Percentiles rank a stretch among this genome's conserved stretches.
These are phyloP conservation scores for Echinosophora koreensis DNA, from an alignment of 306 rosid species.

Conservation along the genomic window DNA sequence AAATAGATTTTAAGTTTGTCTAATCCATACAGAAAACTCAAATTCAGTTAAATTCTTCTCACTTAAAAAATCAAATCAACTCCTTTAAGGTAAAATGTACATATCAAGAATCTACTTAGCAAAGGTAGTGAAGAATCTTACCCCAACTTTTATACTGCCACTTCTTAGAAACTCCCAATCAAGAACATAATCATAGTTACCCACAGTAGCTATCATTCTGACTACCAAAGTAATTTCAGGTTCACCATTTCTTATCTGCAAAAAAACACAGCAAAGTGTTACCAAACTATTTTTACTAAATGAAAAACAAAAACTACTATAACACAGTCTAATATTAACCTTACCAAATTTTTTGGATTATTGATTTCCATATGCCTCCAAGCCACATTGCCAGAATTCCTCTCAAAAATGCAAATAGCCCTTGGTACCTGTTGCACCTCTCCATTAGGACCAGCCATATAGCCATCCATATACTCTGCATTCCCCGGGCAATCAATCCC, in stretches of 20 bases:
- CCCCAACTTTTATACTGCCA: constrained; percentile 90
- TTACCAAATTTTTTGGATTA: constrained; percentile 74
- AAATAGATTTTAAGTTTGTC: background rate
- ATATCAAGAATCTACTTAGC: background rate
- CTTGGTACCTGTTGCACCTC: constrained; percentile 68
- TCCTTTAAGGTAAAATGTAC: background rate
- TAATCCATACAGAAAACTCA: background rate
- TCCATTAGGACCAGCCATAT: constrained; percentile 74
- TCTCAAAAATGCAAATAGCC: constrained; percentile 84
- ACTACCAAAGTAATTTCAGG: constrained; percentile 72
- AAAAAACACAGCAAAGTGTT: background rate
- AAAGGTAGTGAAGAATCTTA: constrained; percentile 42
- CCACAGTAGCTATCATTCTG: constrained; percentile 89
- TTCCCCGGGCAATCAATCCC: constrained; percentile 75
- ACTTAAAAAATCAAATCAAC: background rate
- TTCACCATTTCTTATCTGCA: constrained; percentile 82
- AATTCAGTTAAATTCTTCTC: background rate
- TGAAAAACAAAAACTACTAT: background rate
- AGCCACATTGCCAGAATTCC: constrained; percentile 68
- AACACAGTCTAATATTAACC: background rate
- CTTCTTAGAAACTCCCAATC: constrained; percentile 86
- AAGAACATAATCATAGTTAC: constrained; percentile 90
- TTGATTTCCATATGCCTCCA: constrained; percentile 91
- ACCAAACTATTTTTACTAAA: too few relatives aligned
- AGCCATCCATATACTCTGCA: constrained; percentile 77